Evolutionary conservation across 1,284 basidiomycete genomes (phyloP), one percentile per base, ranked within the genome.

Genomic region (Trametes hirsuta): DNA sequence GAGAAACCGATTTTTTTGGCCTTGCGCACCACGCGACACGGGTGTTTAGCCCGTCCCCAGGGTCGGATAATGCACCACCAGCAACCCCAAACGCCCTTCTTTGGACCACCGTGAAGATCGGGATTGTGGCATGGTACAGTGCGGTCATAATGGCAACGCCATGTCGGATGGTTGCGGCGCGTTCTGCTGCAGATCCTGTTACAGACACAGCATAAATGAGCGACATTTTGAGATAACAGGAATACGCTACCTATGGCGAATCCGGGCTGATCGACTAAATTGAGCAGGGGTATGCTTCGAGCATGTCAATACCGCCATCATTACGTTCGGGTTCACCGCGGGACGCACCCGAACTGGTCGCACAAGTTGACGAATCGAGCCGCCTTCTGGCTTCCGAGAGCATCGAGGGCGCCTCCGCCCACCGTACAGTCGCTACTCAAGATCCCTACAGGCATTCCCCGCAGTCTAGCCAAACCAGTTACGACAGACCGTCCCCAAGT

Each of bases 71-170:
- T 21, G 74, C 76, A 30, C 74, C 73, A 3, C 77, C 78, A 24
- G 78, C 78, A 6, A 80, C 78, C 8, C 77, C 78, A 55, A 80
- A 80, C 11, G 76, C 73, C 14, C 77, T 66, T 35, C 77, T 72
- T 35, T 78, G 68, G 56, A 80, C 70, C 42, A 78, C 69, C 14
- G 77, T 79, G 65, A 75, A 79, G 41, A 78, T 76, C 1, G 77
- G 77, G 4, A 72, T 68, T 1, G 74, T 74, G 2, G 76, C 75
- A 41, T 74, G 69, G 61, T 78, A 80, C n/a, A 79, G 63, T 1
- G 77, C 74, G n/a, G 76, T 71, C 70, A 78, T 74, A 4, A 77
- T 75, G 3, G 76, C 62, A 10, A 72, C 76, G 0, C 77, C 78
- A 37, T 79, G 77, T 35, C 76, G 72, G 40, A 80, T 78, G 1